Base-by-base conservation (phyloP, 202 grass and related monocot species). In the Brachypodium distachyon region DNA sequence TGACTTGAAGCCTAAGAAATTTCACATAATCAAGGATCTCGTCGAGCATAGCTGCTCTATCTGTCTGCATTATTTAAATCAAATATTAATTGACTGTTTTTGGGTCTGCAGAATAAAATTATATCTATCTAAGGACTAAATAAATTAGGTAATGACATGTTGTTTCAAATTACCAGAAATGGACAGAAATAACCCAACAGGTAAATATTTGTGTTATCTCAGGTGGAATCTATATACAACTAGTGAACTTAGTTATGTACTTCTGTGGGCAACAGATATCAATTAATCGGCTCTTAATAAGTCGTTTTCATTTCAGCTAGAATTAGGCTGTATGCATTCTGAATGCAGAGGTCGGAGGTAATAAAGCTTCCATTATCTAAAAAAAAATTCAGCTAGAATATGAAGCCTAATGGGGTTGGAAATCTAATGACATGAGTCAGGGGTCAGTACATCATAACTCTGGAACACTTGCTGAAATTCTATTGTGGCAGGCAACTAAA, bases 41-140 rank as follows among this genome's bases (percentile, higher is more conserved):
- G 83, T 99, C 96, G 83, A 99, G 89, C 96, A 99, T 96, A 67
- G 78, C 96, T 89, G 96, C 96, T 83, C 91, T 96, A 85, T 99
- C 96, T 84, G 92, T 96, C 96, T 99, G 92, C 85, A 81, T 84
- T 81, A 83, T 48, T 67, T 82, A 76, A 66, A 86, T 53, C 60
- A 49, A 37, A 47, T 8, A 40, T 67, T 77, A 23, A 42, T 71
- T 25, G 18, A 51, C 1, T 22, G 9, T 37, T 67, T 66, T 49
- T 58, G 21, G 54, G 56, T 22, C 13, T 0, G n/a, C 16, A 67
- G n/a, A 39, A 64, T 1, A 8, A 49, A 42, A 27, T 31, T 77
- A 59, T 32, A 47, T 71, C 46, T 53, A 43, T 62, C 13, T 31
- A 81, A 14, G 51, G 60, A 4, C 42, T 54, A 61, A 12, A 61